Evolutionary conservation across 768 basidiomycete species (phyloP), one percentile per base, ranked within the genome.

Genomic region (Tylopilus sp.): DNA sequence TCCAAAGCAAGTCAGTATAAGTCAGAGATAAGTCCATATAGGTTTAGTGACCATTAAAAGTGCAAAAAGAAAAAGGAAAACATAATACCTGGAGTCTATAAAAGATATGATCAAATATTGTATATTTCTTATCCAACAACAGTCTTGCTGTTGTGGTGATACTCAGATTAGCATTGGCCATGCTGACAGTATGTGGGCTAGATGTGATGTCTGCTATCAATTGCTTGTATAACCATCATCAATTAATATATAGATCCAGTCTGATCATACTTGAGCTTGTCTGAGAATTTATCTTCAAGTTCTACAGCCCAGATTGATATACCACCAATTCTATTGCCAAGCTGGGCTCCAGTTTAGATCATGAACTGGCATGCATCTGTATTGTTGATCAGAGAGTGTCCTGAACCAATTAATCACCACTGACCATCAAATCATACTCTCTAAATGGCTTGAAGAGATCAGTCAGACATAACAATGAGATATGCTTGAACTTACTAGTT

Each of bases 331-430:
- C 93, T 94, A 71, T 97, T 92, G 21, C 91, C 93, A n/a, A 94
- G 74, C 3, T 94, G 94, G 63, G 96, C 93, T 29, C 93, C 93
- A 5, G 93, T 96, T 76, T 97, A 94, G 51, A 97, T 89, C 94
- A 96, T 96, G 66, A 99, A 99, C 73, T 99, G n/a, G n/a, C n/a
- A n/a, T n/a, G n/a, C n/a, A n/a, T n/a, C n/a, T n/a, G n/a, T n/a
- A n/a, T n/a, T n/a, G n/a, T n/a, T n/a, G n/a, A n/a, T n/a, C n/a
- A n/a, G n/a, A n/a, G n/a, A n/a, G n/a, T n/a, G n/a, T n/a, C n/a
- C n/a, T n/a, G n/a, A n/a, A n/a, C n/a, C n/a, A n/a, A n/a, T n/a
- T n/a, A n/a, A n/a, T n/a, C n/a, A n/a, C n/a, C n/a, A n/a, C n/a
- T n/a, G n/a, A n/a, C n/a, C n/a, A n/a, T n/a, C n/a, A n/a, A n/a